phyloP scores from a whole-genome alignment of 2,329 filamentous ascomycete species.

The Hymenoscyphus occultus region DNA sequence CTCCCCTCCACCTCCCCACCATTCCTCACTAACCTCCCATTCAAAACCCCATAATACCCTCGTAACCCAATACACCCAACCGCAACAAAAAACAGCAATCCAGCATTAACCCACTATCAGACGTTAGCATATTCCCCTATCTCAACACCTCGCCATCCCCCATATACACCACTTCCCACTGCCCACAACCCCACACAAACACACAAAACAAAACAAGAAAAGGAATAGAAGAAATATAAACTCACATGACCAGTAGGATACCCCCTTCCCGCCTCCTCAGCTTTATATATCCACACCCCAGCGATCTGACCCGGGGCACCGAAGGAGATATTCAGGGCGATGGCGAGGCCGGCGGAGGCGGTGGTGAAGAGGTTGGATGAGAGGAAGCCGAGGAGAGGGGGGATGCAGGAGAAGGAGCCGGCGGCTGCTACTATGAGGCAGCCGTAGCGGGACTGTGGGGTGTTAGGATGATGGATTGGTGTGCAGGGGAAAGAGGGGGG shows the following conservation, averaged over 20 bases:
- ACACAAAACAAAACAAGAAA: too few species aligned
- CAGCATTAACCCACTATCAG: conserved; percentile 56
- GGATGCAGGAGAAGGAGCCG: conserved; percentile 66
- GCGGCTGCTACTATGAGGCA: conserved; percentile 66
- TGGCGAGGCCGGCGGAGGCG: conserved; percentile 62
- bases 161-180: too few species aligned
- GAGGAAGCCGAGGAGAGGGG: conserved; percentile 49
- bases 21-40: conserved; percentile 33
- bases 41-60: conserved; percentile 52
- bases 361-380: conserved; percentile 60
- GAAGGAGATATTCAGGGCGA: conserved; percentile 67
- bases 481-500: not conserved
- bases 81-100: conserved; percentile 56
- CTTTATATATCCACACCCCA: conserved; percentile 72
- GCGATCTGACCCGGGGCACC: conserved; percentile 69
- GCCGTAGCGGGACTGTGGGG: conserved; percentile 55
- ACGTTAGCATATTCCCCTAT: not conserved
- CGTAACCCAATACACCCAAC: conserved; percentile 53
- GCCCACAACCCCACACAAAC: too few species aligned
- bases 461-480: not conserved
- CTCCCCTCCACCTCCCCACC: conserved; percentile 9
- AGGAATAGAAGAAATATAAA: not conserved
- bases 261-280: conserved; percentile 54
- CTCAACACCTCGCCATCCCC: too few species aligned
- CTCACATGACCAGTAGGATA: conserved; percentile 63